Evolutionary conservation across 768 basidiomycete genomes (phyloP).

Genomic region (Royoungia palumana): DNA sequence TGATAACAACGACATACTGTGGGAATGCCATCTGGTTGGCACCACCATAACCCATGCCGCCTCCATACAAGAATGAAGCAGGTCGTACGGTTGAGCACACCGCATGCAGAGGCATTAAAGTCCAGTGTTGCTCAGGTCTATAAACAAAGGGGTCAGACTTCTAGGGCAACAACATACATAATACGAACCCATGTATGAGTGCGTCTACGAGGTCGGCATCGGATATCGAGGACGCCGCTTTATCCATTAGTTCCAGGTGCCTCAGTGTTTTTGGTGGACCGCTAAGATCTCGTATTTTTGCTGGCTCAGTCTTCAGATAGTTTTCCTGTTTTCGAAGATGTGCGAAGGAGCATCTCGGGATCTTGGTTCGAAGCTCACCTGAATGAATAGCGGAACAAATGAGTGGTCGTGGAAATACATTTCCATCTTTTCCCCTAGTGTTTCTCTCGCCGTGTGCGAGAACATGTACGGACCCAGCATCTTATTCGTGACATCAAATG

Average conservation of each 20-base stretch:
- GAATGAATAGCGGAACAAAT: slow-evolving; percentile 92
- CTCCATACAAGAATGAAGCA: slow-evolving; percentile 78
- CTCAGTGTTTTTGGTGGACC: slow-evolving; percentile 68
- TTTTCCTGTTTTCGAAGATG: slow-evolving; percentile 68
- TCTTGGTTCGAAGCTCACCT: slow-evolving; percentile 45
- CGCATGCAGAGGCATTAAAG: slow-evolving; percentile 90
- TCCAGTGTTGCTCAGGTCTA: slow-evolving; percentile 94
- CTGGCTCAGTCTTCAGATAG: slow-evolving; percentile 82
- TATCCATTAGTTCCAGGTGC: slow-evolving; percentile 76
- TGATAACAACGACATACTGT: slow-evolving; percentile 53
- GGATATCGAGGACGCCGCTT: slow-evolving; percentile 89
- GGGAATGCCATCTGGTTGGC: slow-evolving; percentile 76
- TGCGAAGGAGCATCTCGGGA: neutral
- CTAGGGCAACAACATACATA: neutral
- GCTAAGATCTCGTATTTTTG: slow-evolving; percentile 50
- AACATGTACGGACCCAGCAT: slow-evolving; percentile 91
- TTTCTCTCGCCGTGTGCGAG: slow-evolving; percentile 73
- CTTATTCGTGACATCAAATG: slow-evolving; percentile 88
- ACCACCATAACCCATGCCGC: slow-evolving; percentile 61
- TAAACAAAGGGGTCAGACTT: neutral
- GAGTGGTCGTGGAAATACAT: slow-evolving; percentile 95
- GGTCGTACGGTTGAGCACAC: slow-evolving; percentile 88
- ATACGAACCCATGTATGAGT: slow-evolving; percentile 81
- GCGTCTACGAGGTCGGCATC: slow-evolving; percentile 93
- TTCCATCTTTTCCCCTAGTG: slow-evolving; percentile 90